Conservation (phyloP, 306 rosid species). For the Vigna radiata region DNA sequence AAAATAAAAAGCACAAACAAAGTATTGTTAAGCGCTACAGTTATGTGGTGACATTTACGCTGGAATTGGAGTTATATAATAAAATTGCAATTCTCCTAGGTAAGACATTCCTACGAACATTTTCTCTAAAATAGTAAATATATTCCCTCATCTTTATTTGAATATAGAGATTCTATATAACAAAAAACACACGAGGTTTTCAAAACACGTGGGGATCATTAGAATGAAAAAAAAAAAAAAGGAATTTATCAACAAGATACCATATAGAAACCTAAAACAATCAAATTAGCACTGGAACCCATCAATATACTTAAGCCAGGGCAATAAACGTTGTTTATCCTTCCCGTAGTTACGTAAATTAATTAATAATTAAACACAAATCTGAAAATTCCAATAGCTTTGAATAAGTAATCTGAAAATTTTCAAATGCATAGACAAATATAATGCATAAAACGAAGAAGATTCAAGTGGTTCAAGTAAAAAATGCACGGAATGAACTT, state of each 20-base stretch:
- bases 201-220: background rate
- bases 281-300: too few relatives aligned
- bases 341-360: background rate
- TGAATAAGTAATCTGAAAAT: background rate
- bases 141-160: too few relatives aligned
- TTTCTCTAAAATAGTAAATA: too few relatives aligned
- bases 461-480: background rate
- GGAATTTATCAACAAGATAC: background rate
- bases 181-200: background rate
- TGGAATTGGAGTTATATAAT: too few relatives aligned
- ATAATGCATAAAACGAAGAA: background rate
- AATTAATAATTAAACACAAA: background rate
- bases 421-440: background rate
- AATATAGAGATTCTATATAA: too few relatives aligned
- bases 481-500: background rate
- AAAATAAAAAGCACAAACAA: too few relatives aligned
- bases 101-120: too few relatives aligned
- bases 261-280: background rate
- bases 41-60: too few relatives aligned
- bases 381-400: background rate
- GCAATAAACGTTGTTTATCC: background rate
- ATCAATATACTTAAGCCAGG: too few relatives aligned
- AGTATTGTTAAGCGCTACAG: too few relatives aligned
- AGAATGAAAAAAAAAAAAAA: background rate
- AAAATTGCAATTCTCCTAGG: too few relatives aligned